phyloP scores from a whole-genome alignment of 345 rosid species.

The Salix koriyanagi region DNA sequence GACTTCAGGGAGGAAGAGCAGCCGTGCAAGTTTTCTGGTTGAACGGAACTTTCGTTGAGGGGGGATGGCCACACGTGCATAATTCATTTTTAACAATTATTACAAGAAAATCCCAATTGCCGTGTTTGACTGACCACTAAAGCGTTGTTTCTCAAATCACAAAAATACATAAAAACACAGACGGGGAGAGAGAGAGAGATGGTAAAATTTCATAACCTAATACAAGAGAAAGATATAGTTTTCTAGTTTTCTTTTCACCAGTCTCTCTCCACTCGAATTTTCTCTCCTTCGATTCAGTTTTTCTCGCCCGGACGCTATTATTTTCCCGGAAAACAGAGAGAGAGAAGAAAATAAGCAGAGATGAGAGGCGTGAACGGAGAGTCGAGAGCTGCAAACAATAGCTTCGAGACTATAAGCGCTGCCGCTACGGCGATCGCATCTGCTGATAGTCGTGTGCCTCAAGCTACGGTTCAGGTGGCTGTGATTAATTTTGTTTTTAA shows the following conservation, averaged over 20 bases:
- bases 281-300: background rate
- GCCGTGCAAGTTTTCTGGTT: slow-evolving; percentile 11
- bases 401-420: slow-evolving; percentile 69
- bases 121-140: slow-evolving; percentile 54
- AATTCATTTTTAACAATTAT: background rate
- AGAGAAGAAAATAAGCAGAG: slow-evolving; percentile 7
- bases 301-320: slow-evolving; percentile 19
- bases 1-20: background rate
- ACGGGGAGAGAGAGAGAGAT: background rate
- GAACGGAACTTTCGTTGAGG: slow-evolving; percentile 12
- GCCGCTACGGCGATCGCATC: slow-evolving; percentile 89
- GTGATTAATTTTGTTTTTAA: background rate
- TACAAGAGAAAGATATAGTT: background rate
- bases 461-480: slow-evolving; percentile 49
- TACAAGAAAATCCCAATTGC: slow-evolving; percentile 25
- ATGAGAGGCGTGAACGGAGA: slow-evolving; percentile 49
- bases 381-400: slow-evolving; percentile 36
- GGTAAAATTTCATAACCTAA: background rate
- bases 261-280: background rate
- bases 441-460: slow-evolving; percentile 63
- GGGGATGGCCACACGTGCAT: slow-evolving; percentile 14
- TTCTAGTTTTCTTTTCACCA: no score
- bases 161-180: background rate
- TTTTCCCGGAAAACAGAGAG: slow-evolving; percentile 18
- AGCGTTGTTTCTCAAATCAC: background rate